These are phyloP conservation scores for Wickerhamomyces sp. DNA, from an alignment of 1,139 yeast genomes.

Conservation along the genomic window DNA sequence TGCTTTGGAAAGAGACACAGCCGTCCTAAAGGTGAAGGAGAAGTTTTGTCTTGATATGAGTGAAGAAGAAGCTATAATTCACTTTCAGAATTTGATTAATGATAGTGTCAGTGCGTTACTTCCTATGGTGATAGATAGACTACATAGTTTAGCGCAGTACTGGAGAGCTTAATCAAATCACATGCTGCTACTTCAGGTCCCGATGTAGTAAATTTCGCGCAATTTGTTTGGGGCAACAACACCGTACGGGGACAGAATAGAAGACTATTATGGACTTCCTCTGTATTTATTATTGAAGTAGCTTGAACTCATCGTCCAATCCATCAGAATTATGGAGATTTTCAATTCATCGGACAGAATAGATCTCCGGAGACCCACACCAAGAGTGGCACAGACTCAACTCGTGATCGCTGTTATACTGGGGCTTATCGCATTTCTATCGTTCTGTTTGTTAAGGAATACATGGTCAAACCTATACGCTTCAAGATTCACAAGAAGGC, in stretches of 20 bases:
- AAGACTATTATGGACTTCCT: no score
- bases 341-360: constrained; percentile 13
- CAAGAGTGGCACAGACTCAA: constrained; percentile 44
- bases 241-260: no score
- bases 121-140: constrained; percentile 91
- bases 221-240: no score
- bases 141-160: constrained; percentile 94
- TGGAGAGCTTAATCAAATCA: constrained; percentile 54
- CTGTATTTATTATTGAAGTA: no score
- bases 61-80: constrained; percentile 92
- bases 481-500: constrained; percentile 37
- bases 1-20: constrained; percentile 66
- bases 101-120: constrained; percentile 90
- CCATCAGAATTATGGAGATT: constrained; percentile 13
- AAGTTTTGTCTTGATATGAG: constrained; percentile 89
- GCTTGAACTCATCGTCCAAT: constrained; percentile 11
- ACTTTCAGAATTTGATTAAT: constrained; percentile 88
- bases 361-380: constrained; percentile 37
- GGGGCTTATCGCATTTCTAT: constrained; percentile 59
- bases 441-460: constrained; percentile 60
- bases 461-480: constrained; percentile 73
- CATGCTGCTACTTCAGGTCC: not conserved
- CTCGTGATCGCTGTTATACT: constrained; percentile 54
- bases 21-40: constrained; percentile 86
- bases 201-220: no score